Percentiles rank a stretch among this genome's conserved stretches.
These are phyloP conservation scores for Talaromyces sp. DNA, from an alignment of 2,329 filamentous ascomycete genomes.

Conservation along the genomic window DNA sequence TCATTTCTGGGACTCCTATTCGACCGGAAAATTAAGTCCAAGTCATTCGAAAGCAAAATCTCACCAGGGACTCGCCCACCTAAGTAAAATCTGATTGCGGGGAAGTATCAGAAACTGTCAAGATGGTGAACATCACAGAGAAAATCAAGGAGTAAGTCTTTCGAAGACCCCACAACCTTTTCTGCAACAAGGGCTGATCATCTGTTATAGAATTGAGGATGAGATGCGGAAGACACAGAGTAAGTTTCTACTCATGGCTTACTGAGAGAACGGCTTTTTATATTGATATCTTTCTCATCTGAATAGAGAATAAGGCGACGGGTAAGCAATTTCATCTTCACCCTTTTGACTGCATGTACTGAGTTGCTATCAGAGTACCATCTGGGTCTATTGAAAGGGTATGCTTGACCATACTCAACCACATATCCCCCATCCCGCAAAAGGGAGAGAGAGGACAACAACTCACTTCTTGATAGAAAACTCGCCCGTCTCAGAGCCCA, in stretches of 20 bases:
- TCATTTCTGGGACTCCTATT: no score
- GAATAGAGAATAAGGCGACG: constrained; percentile 93
- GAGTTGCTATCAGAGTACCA: constrained; percentile 75
- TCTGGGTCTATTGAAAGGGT: constrained; percentile 96
- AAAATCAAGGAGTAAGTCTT: constrained; percentile 96
- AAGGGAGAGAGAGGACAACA: background rate
- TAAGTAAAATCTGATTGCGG: constrained; percentile 20
- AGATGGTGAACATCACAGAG: constrained; percentile 98
- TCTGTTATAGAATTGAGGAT: constrained; percentile 81
- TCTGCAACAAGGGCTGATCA: constrained; percentile 7
- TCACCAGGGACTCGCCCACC: background rate
- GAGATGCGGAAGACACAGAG: constrained; percentile 99
- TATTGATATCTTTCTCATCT: constrained; percentile 29
- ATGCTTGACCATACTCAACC: constrained; percentile 29
- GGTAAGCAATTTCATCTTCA: constrained; percentile 58
- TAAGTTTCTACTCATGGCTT: constrained; percentile 51
- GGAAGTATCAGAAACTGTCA: constrained; percentile 34
- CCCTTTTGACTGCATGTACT: background rate
- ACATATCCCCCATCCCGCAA: no score
- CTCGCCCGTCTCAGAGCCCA: constrained; percentile 92
- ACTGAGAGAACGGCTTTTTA: background rate
- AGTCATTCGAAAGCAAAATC: background rate
- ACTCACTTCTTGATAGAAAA: constrained; percentile 62
- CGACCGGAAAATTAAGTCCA: background rate
- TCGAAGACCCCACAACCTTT: background rate